Evolutionary conservation across 108 stramenopile genomes (phyloP).

Genomic region (Skeletonema costatum): DNA sequence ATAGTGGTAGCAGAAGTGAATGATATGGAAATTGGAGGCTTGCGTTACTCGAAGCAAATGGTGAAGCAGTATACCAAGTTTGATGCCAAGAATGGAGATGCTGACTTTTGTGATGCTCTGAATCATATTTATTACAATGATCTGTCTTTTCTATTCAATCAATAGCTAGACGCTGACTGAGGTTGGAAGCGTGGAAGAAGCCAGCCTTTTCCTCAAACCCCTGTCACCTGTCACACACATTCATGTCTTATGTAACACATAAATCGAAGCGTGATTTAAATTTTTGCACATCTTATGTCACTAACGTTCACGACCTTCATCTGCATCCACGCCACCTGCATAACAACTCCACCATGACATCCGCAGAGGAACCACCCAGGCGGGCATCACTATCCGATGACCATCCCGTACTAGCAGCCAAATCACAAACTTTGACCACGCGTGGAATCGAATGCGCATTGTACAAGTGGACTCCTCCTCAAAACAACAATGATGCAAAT

Average conservation of each 20-base stretch:
- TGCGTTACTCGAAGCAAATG: slow-evolving; percentile 37
- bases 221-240: too few relatives aligned
- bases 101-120: slow-evolving; percentile 42
- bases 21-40: slow-evolving; percentile 1
- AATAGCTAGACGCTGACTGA: not conserved
- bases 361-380: not conserved
- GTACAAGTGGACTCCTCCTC: slow-evolving; percentile 51
- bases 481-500: not conserved
- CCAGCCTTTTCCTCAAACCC: too few relatives aligned
- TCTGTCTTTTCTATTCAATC: slow-evolving; percentile 8
- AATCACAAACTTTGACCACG: slow-evolving; percentile 19
- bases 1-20: not conserved
- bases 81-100: slow-evolving; percentile 39
- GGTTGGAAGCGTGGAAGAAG: not conserved
- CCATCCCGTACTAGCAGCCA: not conserved
- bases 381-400: slow-evolving; percentile 3
- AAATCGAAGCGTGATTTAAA: too few relatives aligned
- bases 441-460: slow-evolving; percentile 60
- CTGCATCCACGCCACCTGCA: too few relatives aligned
- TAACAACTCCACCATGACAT: not conserved
- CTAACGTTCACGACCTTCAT: too few relatives aligned
- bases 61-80: slow-evolving; percentile 28
- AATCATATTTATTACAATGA: slow-evolving; percentile 30
- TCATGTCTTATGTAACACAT: too few relatives aligned
- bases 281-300: too few relatives aligned